Base-by-base conservation (phyloP, 306 rosid species). In the Lathyrus tuberosus region DNA sequence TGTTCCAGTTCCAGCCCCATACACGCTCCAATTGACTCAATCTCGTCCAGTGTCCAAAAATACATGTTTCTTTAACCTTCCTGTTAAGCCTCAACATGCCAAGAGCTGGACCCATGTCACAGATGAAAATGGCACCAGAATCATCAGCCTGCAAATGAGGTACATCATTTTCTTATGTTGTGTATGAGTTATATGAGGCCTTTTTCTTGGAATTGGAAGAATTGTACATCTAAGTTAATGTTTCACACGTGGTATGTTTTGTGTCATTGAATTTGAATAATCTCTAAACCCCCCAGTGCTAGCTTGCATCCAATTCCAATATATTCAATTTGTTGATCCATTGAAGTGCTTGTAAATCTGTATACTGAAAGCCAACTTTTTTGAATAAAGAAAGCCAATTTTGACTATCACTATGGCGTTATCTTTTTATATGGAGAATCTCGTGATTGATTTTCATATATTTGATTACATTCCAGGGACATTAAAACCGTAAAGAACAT, bases 121-220 rank as follows among this genome's bases (percentile, higher is more conserved):
- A n/a, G 96, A 90, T 81, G 98, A 90, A 87, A 80, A 65, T 79
- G 94, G 82, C 28, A 51, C 65, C 64, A 85, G 83, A 73, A 74
- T 94, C 74, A 80, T 85, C 62, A 82, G 87, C 77, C 92, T 94
- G 71, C 91, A 88, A 65, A 81, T 90, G 79, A 88, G 97, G 98
- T 90, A 84, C 52, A 52, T 35, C 44, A 14, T 26, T 53, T 37
- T 20, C 31, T 61, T 53, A 18, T 65, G 59, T 33, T 33, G 7
- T 33, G 37, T 33, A 33, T 33, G 37, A 33, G 37, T 33, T 33
- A 2, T 44, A 43, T 71, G 37, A 33, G 37, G 30, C 1, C 7
- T 6, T 33, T 33, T 33, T 33, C 37, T 33, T 33, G 8, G 6
- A 8, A 33, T 5, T 5, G 1, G 2, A 33, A 33, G 7, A 33